Base-by-base conservation (phyloP, 2,329 filamentous ascomycete genomes). In the Alternaria panax region DNA sequence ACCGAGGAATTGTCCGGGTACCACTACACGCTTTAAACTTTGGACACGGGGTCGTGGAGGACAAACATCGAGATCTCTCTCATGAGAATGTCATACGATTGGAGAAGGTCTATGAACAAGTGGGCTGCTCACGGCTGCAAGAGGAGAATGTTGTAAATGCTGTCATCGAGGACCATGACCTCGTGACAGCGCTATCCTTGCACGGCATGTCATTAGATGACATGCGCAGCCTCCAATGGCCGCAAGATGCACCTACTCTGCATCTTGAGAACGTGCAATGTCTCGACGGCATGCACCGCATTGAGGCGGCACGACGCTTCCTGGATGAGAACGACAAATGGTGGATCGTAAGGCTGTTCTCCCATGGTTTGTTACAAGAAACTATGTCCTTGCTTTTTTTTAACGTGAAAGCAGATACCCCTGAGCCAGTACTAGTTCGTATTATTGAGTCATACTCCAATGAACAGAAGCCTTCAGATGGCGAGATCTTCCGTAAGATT, bases 111-210 rank as follows among this genome's bases (percentile, higher is more conserved):
- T 60, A 53, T 48, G 14, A 53, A 30, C 22, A 60, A 50, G 42
- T 60, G 1, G 54, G 64, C 27, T 66, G 41, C 48, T 25, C 42
- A 51, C 20, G 54, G 20, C 40, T 60, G 8, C 30, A 69, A 36
- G 67, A 67, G 32, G 64, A 69, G 47, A 69, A 71, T 58, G 57
- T 61, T 30, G 64, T 71, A 14, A 62, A 68, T 50, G 55, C 62
- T 24, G 25, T 64, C 7, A 52, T 71, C 16, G 14, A 56, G 16
- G 52, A 65, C 32, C 7, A 32, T 28, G n/a, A 62, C 27, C 42
- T 71, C 5, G 36, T 56, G 28, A 18, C 42, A 45, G 60, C 58
- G 30, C 34, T 67, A 9, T 51, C 57, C n/a, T 40, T 55, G 16
- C 36, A 56, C 12, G 22, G 46, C 12, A 46, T 53, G 24, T 60